Base-by-base conservation (phyloP, 352 stramenopile species). In the Elongisporangium prolatum region DNA sequence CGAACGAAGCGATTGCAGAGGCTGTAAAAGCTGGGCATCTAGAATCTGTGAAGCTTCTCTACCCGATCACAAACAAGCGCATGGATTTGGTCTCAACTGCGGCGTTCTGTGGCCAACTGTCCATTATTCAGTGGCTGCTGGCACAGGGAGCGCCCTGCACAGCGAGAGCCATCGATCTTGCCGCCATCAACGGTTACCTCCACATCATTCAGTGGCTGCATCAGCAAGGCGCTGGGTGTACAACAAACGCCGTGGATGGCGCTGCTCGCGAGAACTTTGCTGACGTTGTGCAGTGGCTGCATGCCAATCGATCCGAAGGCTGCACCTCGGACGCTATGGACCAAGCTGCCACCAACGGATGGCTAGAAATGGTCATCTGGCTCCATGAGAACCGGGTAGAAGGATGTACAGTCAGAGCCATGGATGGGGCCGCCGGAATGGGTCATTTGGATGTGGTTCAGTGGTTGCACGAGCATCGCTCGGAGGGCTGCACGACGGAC, bases 141-240 rank as follows among this genome's bases (percentile, higher is more conserved):
- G 11, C 10, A 11, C 34, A 44, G 4, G 34, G 50, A 44, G 34
- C 34, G 11, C 34, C 34, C 3, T 77, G 68, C 20, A 78, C 74
- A 10, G 55, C 64, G 14, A 47, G 55, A 9, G 74, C 74, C 1
- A 80, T 83, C 61, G 68, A 76, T n/a, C 48, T 59, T 2, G 74
- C 74, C 7, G 74, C 74, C 7, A 51, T 66, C 0, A 69, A 68
- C 22, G 66, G 74, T 2, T 64, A 78, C 21, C 24, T 80, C 3
- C 63, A 63, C 9, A 66, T 76, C 2, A 24, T 78, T 4, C 62
- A 67, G 54, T 83, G 68, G 68, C 55, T 83, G 21, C 40, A 66
- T 34, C 62, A 71, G 8, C 34, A 44, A 44, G 34, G 34, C 10
- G 34, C 34, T 44, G 34, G 34, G 34, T 65, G 55, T 13, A 52